Conservation (phyloP, 352 stramenopile genomes). For the Pythium sukuiense region DNA sequence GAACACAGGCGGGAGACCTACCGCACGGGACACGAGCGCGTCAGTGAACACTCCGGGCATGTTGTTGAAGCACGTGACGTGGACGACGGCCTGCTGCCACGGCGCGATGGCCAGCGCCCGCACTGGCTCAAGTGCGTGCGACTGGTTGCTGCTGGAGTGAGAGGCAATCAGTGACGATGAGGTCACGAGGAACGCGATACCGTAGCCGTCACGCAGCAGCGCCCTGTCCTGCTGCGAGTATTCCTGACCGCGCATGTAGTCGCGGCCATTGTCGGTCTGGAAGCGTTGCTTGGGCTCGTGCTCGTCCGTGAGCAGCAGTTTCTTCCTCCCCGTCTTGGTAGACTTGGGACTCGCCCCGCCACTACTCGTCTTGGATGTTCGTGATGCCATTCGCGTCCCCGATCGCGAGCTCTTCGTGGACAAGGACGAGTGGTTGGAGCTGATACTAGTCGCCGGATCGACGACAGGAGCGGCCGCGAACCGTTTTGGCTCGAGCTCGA, state of each 20-base stretch:
- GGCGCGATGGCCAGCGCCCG: conserved; percentile 38
- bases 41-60: conserved; percentile 69
- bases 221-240: conserved; percentile 47
- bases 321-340: conserved; percentile 11
- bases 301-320: conserved; percentile 35
- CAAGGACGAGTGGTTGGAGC: background rate
- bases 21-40: conserved; percentile 56
- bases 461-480: conserved; percentile 30
- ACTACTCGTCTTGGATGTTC: background rate
- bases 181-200: conserved; percentile 53
- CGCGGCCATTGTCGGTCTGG: conserved; percentile 49
- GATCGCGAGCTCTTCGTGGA: background rate
- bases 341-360: background rate
- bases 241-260: conserved; percentile 44
- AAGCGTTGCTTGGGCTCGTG: conserved; percentile 50
- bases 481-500: conserved; percentile 63
- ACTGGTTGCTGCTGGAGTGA: background rate
- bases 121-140: background rate
- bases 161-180: conserved; percentile 13
- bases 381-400: background rate
- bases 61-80: conserved; percentile 75
- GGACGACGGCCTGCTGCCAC: conserved; percentile 59
- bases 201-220: conserved; percentile 46
- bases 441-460: conserved; percentile 6
- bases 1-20: conserved; percentile 54